phyloP scores from a whole-genome alignment of 176 grass and related monocot species.

The Thalia dealbata region DNA sequence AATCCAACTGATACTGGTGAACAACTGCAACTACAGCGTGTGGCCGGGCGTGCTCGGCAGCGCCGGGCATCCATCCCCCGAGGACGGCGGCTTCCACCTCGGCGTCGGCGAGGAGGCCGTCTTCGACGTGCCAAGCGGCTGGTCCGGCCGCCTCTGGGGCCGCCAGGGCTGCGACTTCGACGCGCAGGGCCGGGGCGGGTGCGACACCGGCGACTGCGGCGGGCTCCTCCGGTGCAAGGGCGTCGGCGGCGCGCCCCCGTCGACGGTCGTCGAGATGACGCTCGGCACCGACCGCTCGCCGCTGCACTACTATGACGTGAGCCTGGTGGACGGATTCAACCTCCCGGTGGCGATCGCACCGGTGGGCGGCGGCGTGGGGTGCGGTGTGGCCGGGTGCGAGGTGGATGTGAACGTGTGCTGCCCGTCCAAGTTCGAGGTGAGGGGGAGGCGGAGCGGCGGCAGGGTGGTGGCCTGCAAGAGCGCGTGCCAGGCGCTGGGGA shows the following conservation, averaged over 20 bases:
- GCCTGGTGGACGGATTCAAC: slow-evolving; percentile 84
- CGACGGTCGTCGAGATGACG: slow-evolving; percentile 77
- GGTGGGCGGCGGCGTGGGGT: slow-evolving; percentile 60
- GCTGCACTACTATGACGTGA: slow-evolving; percentile 71
- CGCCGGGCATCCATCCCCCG: slow-evolving; percentile 44
- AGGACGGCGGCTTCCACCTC: slow-evolving; percentile 70
- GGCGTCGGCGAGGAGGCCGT: slow-evolving; percentile 40
- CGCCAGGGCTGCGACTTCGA: slow-evolving; percentile 73
- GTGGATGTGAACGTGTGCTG: slow-evolving; percentile 70
- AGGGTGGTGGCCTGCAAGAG: slow-evolving; percentile 66
- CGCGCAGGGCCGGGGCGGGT: slow-evolving; percentile 25
- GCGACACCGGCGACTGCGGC: slow-evolving; percentile 29
- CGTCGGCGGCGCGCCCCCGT: slow-evolving; percentile 27
- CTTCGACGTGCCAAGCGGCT: slow-evolving; percentile 52
- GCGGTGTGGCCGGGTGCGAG: slow-evolving; percentile 54
- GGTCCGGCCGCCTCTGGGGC: slow-evolving; percentile 77
- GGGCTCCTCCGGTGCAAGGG: slow-evolving; percentile 25
- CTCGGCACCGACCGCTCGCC: slow-evolving; percentile 40
- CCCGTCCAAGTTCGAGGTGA: slow-evolving; percentile 61
- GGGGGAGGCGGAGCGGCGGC: slow-evolving; percentile 32
- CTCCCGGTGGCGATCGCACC: slow-evolving; percentile 56
- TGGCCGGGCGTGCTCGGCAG: slow-evolving; percentile 75
- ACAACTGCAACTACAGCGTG: slow-evolving; percentile 77
- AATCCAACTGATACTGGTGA: slow-evolving; percentile 81
- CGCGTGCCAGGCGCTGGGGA: slow-evolving; percentile 52